Evolutionary conservation across 1,139 yeast species (phyloP).

Genomic region (Arxiozyma telluris): DNA sequence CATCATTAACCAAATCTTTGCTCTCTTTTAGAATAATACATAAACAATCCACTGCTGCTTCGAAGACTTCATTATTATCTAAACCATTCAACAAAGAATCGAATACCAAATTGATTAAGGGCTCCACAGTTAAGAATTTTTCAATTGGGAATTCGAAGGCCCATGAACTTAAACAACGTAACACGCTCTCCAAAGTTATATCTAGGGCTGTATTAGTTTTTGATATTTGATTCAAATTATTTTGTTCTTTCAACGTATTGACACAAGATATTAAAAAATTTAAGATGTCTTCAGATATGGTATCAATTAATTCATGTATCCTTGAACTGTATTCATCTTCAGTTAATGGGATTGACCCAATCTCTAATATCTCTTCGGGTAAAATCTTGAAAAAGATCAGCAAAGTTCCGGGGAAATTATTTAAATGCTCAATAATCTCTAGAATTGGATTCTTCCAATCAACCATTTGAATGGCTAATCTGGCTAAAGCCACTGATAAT

Average conservation of each 20-base stretch:
- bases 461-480: constrained; percentile 66
- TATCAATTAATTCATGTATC: constrained; percentile 51
- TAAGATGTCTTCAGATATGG: constrained; percentile 63
- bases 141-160: constrained; percentile 73
- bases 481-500: constrained; percentile 70
- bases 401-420: constrained; percentile 36
- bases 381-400: constrained; percentile 76
- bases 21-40: constrained; percentile 75
- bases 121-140: constrained; percentile 50
- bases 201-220: constrained; percentile 11
- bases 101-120: constrained; percentile 60
- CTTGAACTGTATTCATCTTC: constrained; percentile 71
- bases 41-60: constrained; percentile 80
- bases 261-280: constrained; percentile 43
- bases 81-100: constrained; percentile 42
- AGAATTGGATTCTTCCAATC: constrained; percentile 64
- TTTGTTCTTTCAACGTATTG: constrained; percentile 33
- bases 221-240: constrained; percentile 8
- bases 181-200: constrained; percentile 33
- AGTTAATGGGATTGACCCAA: constrained; percentile 66
- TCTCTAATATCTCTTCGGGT: constrained; percentile 84
- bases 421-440: constrained; percentile 45
- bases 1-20: constrained; percentile 56
- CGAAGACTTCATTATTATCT: constrained; percentile 57
- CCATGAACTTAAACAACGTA: constrained; percentile 84